Evolutionary conservation across 139 green algal species (phyloP).

Genomic region (Chlorella sp.): DNA sequence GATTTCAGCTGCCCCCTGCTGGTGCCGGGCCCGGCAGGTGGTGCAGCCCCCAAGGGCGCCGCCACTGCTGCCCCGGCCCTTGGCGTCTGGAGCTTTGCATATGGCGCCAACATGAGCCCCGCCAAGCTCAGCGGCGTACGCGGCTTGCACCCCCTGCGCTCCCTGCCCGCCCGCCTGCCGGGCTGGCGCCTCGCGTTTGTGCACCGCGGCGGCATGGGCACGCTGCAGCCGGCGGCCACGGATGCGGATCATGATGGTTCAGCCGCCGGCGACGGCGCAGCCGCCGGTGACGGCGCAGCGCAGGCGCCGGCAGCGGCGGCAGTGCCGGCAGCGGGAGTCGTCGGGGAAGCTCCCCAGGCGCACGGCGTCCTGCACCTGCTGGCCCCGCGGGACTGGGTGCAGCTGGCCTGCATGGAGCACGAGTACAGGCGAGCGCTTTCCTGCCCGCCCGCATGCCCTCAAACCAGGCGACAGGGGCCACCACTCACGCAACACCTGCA

Average conservation of each 20-base stretch:
- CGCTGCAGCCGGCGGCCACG: no score
- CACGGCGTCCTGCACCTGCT: slow-evolving; percentile 62
- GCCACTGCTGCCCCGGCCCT: background rate
- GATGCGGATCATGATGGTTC: no score
- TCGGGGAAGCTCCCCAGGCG: no score
- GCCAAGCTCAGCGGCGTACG: slow-evolving; percentile 43
- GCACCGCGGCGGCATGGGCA: slow-evolving; percentile 44
- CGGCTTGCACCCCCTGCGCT: slow-evolving; percentile 45
- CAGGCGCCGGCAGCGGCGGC: background rate
- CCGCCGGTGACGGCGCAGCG: no score
- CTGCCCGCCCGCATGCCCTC: no score
- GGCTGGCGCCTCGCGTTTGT: slow-evolving; percentile 52
- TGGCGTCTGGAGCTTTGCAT: slow-evolving; percentile 65
- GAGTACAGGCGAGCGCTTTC: slow-evolving; percentile 45
- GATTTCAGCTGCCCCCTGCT: no score
- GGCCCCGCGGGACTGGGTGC: slow-evolving; percentile 26
- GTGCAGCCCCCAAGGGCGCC: background rate
- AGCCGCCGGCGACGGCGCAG: no score
- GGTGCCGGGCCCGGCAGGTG: no score
- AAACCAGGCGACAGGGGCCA: no score
- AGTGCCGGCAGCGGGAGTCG: background rate
- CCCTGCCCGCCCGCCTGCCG: slow-evolving; percentile 30
- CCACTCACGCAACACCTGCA: no score
- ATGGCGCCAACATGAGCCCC: slow-evolving; percentile 60
- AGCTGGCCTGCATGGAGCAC: slow-evolving; percentile 58